phyloP scores from a whole-genome alignment of 768 basidiomycete species.

The Cyclocybe aegerita region DNA sequence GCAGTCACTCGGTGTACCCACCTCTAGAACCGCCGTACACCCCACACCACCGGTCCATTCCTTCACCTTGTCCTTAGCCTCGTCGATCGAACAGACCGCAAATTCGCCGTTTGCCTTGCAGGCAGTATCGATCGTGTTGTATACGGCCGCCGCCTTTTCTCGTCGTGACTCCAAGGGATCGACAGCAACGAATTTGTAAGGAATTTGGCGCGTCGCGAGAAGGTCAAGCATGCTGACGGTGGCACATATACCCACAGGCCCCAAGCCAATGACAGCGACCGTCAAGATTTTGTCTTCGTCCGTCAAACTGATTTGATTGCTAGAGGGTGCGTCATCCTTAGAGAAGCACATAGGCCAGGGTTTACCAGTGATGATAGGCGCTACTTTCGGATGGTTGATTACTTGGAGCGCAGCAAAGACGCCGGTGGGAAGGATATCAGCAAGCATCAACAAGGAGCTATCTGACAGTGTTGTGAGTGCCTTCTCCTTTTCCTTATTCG shows the following conservation, averaged over 20 bases:
- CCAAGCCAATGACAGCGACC: slow-evolving; percentile 71
- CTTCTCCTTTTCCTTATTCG: slow-evolving; percentile 32
- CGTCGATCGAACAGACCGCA: slow-evolving; percentile 47
- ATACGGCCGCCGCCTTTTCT: slow-evolving; percentile 59
- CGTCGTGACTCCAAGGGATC: slow-evolving; percentile 60
- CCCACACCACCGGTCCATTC: slow-evolving; percentile 59
- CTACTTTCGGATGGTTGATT: slow-evolving; percentile 69
- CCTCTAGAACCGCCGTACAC: slow-evolving; percentile 70
- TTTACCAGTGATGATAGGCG: slow-evolving; percentile 54
- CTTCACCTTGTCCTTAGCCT: slow-evolving; percentile 46
- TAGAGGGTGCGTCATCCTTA: slow-evolving; percentile 17
- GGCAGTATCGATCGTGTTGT: slow-evolving; percentile 43
- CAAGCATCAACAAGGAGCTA: slow-evolving; percentile 66
- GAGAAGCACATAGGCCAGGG: slow-evolving; percentile 57
- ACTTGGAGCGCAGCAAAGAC: slow-evolving; percentile 75
- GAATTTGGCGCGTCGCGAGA: slow-evolving; percentile 41
- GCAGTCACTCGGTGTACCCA: slow-evolving; percentile 19
- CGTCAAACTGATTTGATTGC: slow-evolving; percentile 32
- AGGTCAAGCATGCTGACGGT: slow-evolving; percentile 63
- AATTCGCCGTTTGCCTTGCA: slow-evolving; percentile 50
- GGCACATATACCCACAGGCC: slow-evolving; percentile 78
- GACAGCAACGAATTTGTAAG: slow-evolving; percentile 60
- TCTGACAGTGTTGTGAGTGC: slow-evolving; percentile 50
- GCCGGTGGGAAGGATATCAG: slow-evolving; percentile 80
- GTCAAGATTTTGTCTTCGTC: slow-evolving; percentile 52